phyloP scores from a whole-genome alignment of 2,329 filamentous ascomycete genomes.

The Hortaea sp. region DNA sequence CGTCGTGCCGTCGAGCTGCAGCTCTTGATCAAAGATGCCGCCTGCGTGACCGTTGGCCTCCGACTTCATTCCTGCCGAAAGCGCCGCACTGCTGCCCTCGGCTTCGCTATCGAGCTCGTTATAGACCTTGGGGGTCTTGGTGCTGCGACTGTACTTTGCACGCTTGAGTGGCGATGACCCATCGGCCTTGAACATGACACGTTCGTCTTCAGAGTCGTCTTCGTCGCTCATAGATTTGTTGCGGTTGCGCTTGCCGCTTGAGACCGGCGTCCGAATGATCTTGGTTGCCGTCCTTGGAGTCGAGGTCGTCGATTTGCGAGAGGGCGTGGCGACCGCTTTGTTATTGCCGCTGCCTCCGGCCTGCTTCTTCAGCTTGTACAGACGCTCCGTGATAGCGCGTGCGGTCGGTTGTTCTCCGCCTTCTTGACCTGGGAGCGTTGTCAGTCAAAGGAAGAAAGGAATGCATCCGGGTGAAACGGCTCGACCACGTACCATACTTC shows the following conservation, averaged over 20 bases:
- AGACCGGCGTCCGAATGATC: not conserved
- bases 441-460: not conserved
- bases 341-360: not conserved
- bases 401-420: not conserved
- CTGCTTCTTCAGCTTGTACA: not conserved
- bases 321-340: not conserved
- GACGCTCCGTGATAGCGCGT: not conserved
- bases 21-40: not conserved
- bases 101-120: not conserved
- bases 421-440: not conserved
- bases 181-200: not conserved
- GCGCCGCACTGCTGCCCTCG: not conserved
- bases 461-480: not conserved
- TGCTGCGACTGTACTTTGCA: slow-evolving; percentile 4
- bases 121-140: slow-evolving; percentile 2
- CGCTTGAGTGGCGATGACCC: not conserved
- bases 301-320: not conserved
- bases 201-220: slow-evolving; percentile 16
- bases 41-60: not conserved
- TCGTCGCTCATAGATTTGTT: slow-evolving; percentile 13
- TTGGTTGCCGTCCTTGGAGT: not conserved
- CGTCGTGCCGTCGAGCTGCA: slow-evolving; percentile 2
- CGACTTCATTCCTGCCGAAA: not conserved
- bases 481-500: slow-evolving; percentile 5
- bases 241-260: slow-evolving; percentile 4